A percentile compares a stretch with the other conserved stretches of the same genome.
Conservation (phyloP, 2,329 filamentous ascomycete species). For the Xylariales sp. region DNA sequence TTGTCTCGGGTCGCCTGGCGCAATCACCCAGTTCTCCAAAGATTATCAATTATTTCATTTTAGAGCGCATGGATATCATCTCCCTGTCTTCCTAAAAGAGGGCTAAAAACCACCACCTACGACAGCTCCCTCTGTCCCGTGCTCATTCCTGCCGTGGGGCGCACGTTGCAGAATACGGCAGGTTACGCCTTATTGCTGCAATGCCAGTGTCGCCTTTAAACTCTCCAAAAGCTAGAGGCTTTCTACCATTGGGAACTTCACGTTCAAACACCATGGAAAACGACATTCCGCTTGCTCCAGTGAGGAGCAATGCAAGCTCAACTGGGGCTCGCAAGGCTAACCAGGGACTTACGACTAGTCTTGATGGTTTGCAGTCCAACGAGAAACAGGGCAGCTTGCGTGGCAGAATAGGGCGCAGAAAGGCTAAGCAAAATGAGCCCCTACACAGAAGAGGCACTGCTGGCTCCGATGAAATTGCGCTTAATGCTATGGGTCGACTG, state of each 20-base stretch:
- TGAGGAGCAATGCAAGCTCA: conserved; percentile 51
- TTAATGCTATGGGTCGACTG: conserved; percentile 63
- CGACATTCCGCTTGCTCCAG: conserved; percentile 51
- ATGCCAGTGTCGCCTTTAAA: conserved; percentile 24
- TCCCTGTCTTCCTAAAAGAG: no score
- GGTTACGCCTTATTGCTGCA: conserved; percentile 1
- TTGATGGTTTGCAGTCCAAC: conserved; percentile 28
- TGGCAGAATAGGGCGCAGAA: conserved; percentile 47
- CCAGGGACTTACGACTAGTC: conserved; percentile 28
- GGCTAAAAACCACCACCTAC: no score
- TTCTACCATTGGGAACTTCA: conserved; percentile 20
- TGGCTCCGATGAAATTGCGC: conserved; percentile 44
- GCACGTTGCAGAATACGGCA: no score
- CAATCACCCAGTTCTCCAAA: conserved; percentile 15
- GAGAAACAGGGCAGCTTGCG: conserved; percentile 45
- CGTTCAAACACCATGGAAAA: conserved; percentile 15
- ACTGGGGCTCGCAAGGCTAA: conserved; percentile 47
- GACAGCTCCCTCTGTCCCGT: no score
- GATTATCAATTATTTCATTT: no score
- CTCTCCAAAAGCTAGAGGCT: conserved; percentile 17
- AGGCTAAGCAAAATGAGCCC: conserved; percentile 32
- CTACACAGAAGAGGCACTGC: conserved; percentile 39
- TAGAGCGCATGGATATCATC: no score
- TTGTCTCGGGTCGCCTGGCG: conserved; percentile 23
- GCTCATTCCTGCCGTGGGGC: no score